Evolutionary conservation across 352 stramenopile genomes (phyloP), one percentile per base, ranked within the genome.

Genomic region (Globisporangium apiculatum): DNA sequence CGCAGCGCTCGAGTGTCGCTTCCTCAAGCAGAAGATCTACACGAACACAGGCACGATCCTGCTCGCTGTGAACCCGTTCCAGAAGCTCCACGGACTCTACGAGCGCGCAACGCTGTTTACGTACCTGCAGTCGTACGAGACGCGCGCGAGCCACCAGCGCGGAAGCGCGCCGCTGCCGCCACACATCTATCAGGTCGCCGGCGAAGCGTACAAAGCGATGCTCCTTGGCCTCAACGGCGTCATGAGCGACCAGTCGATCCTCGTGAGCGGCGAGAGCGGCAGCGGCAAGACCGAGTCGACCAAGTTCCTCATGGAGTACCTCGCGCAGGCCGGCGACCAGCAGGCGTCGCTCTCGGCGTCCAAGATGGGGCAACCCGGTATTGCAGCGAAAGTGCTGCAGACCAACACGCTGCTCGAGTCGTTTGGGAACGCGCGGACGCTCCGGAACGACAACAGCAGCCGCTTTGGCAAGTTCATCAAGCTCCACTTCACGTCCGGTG

Each of bases 401-500:
- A 93, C 88, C 48, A 97, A 96, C 60, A 91, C 88, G 47, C 58
- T 97, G 10, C 73, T 97, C 37, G 89, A 97, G 57, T 89, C 86
- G 7, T 96, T 97, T 57, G 87, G 87, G 38, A 96, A 96, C 55
- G 87, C 87, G 37, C 80, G 83, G 12, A 96, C 87, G 12, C 67
- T 93, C 38, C 79, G 87, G 46, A 96, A 96, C 59, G 82, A 96
- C 71, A 96, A 96, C 64, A 94, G 83, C n/a, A 94, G 83, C 70
- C 85, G 87, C 38, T 96, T 96, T 54, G 87, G 87, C 60, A 97
- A 97, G 70, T 96, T 95, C 67, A 96, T 97, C 61, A 93, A 96
- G 65, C 73, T 96, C 60, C 80, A 95, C 48, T 96, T 96, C 61
- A 87, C 81, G 12, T 77, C 74, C 36, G 64, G 68, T 38, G 87